Conservation (phyloP, 768 basidiomycete genomes). For the Leucosporidium scottii region DNA sequence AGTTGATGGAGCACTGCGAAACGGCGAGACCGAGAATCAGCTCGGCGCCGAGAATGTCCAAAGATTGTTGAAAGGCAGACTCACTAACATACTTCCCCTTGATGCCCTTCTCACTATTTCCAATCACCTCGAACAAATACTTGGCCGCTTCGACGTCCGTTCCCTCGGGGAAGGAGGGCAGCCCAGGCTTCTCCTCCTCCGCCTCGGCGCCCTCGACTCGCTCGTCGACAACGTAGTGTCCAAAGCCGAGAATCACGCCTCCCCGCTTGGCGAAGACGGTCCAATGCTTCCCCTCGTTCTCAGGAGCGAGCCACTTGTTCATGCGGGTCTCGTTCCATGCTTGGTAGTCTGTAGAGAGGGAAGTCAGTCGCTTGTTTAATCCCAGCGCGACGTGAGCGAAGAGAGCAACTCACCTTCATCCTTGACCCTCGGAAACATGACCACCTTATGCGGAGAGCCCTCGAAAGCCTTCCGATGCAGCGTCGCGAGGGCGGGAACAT, state of each 20-base stretch:
- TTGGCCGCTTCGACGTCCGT: not conserved
- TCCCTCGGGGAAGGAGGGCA: not conserved
- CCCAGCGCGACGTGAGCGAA: too few relatives aligned
- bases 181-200: not conserved
- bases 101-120: not conserved
- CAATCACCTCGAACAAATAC: not conserved
- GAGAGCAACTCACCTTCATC: not conserved
- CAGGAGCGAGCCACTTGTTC: not conserved
- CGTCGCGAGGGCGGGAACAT: not conserved
- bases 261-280: not conserved
- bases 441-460: too few relatives aligned
- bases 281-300: not conserved
- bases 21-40: too few relatives aligned
- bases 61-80: not conserved
- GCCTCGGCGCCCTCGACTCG: not conserved
- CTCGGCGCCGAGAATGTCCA: too few relatives aligned
- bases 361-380: too few relatives aligned
- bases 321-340: not conserved
- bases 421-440: not conserved
- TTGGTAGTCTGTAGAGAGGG: not conserved
- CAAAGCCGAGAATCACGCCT: not conserved
- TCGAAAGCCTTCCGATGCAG: not conserved
- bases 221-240: not conserved
- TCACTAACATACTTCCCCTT: not conserved
- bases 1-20: not conserved